These are phyloP conservation scores for Wallacemonas rigidus DNA, from an alignment of 208 protist species.

Conservation along the genomic window DNA sequence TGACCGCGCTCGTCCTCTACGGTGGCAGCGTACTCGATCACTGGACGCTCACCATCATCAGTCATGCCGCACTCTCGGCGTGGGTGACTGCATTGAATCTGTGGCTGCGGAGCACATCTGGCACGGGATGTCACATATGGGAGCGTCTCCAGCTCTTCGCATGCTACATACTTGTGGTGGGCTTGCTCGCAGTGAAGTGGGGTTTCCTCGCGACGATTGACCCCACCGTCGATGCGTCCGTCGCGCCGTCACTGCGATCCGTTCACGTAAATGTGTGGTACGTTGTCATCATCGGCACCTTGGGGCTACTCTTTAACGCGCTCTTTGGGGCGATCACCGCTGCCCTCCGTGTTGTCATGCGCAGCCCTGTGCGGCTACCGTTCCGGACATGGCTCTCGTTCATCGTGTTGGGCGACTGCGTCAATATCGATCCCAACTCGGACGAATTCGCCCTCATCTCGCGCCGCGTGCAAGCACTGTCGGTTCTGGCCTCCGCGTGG, in stretches of 20 bases:
- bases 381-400: not conserved
- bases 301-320: slow-evolving; percentile 26
- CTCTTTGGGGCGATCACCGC: slow-evolving; percentile 18
- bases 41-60: slow-evolving; percentile 33
- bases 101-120: slow-evolving; percentile 22
- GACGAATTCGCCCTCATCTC: slow-evolving; percentile 50
- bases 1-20: not conserved
- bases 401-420: not conserved
- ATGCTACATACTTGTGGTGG: slow-evolving; percentile 19
- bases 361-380: slow-evolving; percentile 24
- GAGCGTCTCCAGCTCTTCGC: slow-evolving; percentile 19
- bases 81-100: slow-evolving; percentile 29
- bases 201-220: slow-evolving; percentile 53
- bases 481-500: slow-evolving; percentile 37
- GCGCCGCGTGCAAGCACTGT: slow-evolving; percentile 26
- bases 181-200: slow-evolving; percentile 52
- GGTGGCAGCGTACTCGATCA: slow-evolving; percentile 28
- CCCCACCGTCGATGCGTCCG: not conserved
- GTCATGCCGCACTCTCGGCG: slow-evolving; percentile 29
- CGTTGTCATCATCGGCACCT: slow-evolving; percentile 40
- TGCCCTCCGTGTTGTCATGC: slow-evolving; percentile 22
- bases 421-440: slow-evolving; percentile 46
- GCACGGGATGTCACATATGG: slow-evolving; percentile 1
- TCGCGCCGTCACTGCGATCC: not conserved
- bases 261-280: slow-evolving; percentile 39